Evolutionary conservation across 805 yeast species (phyloP), one percentile per base, ranked within the genome.

Genomic region (Candida multigemmis): DNA sequence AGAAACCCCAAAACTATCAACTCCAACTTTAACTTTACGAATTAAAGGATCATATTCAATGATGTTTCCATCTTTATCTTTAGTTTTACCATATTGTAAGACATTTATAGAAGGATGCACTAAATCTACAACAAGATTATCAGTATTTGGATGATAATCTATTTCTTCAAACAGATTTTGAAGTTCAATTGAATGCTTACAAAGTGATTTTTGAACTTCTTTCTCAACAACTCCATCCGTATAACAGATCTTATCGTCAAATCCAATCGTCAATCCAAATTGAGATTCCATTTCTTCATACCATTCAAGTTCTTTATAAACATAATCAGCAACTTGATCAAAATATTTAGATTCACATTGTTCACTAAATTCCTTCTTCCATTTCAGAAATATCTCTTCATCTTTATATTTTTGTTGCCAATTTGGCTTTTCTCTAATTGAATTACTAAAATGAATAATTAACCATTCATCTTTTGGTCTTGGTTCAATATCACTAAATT

Each of bases 31-130:
- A 12, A 36, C 39, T 15, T 34, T 31, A 8, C 12, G 3, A 19
- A 37, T 28, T 11, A 19, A 19, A 2, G 30, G 32, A 15, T 26
- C 29, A 23, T 22, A 45, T 28, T 40, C 17, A 2, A 28, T 30
- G 14, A 36, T 30, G 14, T 15, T 17, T 11, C 27, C 30, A 16
- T 32, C 27, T 4, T 27, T 24, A 4, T 12, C 21, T 14, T 28
- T 16, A 5, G 60, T 50, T 11, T 7, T 32, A 0, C 48, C 58
- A 27, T 56, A 58, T 21, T 37, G 49, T 16, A 50, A 35, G 6
- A 62, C 59, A 23, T 42, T 60, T 22, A 62, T 42, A 11, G 65
- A 58, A 14, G 68, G 67, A 28, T 62, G 67, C 8, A 53, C 63
- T 13, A 61, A 42, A 33, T 59, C 60, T 12, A 56, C 34, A 3